Evolutionary conservation across 352 stramenopile genomes (phyloP).

Genomic region (Globisporangium abappressorium): DNA sequence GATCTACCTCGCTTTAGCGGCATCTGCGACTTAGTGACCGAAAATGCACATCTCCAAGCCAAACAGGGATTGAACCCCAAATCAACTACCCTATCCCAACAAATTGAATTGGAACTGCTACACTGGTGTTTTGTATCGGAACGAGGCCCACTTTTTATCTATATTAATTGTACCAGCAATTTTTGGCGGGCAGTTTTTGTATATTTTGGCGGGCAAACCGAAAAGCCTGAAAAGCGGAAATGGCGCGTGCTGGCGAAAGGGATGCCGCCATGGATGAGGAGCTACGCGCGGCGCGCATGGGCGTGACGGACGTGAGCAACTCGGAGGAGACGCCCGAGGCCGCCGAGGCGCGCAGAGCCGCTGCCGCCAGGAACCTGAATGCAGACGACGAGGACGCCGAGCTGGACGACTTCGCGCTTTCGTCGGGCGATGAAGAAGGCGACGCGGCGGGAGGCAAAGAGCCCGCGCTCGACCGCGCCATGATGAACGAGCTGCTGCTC

Average conservation of each 20-base stretch:
- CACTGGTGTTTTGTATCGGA: too few relatives aligned
- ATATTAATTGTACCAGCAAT: background rate
- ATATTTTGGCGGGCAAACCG: constrained; percentile 3
- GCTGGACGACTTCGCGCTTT: constrained; percentile 61
- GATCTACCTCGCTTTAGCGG: too few relatives aligned
- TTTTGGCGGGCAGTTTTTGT: background rate
- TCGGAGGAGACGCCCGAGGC: constrained; percentile 12
- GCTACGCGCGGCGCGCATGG: constrained; percentile 5
- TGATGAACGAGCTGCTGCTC: constrained; percentile 87
- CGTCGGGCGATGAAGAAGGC: constrained; percentile 43
- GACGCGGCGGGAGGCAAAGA: constrained; percentile 25
- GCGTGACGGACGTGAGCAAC: constrained; percentile 11
- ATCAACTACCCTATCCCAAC: background rate
- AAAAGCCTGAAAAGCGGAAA: background rate
- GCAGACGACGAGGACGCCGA: constrained; percentile 14
- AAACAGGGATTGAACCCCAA: background rate
- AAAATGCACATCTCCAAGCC: background rate
- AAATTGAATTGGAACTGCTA: background rate
- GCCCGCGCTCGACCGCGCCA: constrained; percentile 52
- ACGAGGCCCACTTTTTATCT: too few relatives aligned
- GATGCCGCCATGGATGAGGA: constrained; percentile 3
- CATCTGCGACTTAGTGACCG: too few relatives aligned
- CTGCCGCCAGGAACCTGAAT: constrained; percentile 18
- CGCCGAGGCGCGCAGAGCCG: constrained; percentile 9
- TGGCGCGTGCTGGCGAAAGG: constrained; percentile 4